Evolutionary conservation across 2,329 filamentous ascomycete species (phyloP), one percentile per base, ranked within the genome.

Genomic region (Fusarium avenaceum): DNA sequence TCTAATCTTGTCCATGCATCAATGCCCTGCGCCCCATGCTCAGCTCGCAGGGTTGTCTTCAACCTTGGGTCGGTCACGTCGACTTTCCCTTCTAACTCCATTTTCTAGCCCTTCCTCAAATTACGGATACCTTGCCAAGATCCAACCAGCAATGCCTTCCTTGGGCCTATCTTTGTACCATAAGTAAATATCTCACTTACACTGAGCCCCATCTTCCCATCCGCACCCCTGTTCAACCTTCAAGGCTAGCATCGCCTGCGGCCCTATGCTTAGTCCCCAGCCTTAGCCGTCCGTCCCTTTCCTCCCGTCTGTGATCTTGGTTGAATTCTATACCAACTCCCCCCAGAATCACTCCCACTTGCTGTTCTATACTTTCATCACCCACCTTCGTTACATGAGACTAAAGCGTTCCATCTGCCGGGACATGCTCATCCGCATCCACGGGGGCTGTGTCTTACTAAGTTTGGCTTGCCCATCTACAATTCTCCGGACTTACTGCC

Each of bases 391-490:
- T 74, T 75, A 69, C 71, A 72, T 74, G 67, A 74, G 72, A 73
- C 73, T 73, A 71, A 75, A 73, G 62, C 68, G 67, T 73, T 72
- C 58, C 64, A 68, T 67, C 69, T 67, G 67, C 65, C 72, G 62
- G 63, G 57, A 58, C 52, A 54, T 64, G 54, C 58, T 69, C 59
- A 77, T 76, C 76, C 79, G 77, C 79, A 70, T 71, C 63, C 67
- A 65, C 67, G 78, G 81, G 78, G 82, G 82, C 81, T 83, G 82
- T 83, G 81, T 79, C 75, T 77, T 80, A 77, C 79, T 79, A 82
- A 81, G 76, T 81, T 81, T 80, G 80, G 77, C 74, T 70, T 61
- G 44, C 50, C 72, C 65, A 74, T 74, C 70, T 69, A 55, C 47
- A 63, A 65, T 59, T 58, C 63, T 73, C 76, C 77, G 74, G 74